Evolutionary conservation across 2,329 filamentous ascomycete species (phyloP).

Genomic region (Aspergillus sp.): DNA sequence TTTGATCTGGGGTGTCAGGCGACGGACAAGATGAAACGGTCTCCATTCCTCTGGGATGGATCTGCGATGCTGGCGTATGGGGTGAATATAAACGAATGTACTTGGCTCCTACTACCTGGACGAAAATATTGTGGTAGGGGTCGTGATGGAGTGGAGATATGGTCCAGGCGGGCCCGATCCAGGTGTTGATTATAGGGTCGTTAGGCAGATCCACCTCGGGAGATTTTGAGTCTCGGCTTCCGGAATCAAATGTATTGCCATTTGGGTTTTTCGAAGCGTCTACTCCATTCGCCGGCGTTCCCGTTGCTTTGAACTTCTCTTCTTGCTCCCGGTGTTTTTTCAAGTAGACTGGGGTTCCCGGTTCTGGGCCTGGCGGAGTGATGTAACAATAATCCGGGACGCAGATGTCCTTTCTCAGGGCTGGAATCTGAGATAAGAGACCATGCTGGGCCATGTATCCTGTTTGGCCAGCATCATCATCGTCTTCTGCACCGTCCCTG

Average conservation of each 20-base stretch:
- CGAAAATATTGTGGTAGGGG: constrained; percentile 84
- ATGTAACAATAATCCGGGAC: constrained; percentile 82
- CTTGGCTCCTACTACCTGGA: constrained; percentile 82
- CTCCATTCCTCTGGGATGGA: constrained; percentile 34
- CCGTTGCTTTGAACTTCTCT: constrained; percentile 17
- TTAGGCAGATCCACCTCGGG: constrained; percentile 8
- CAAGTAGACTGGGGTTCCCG: constrained; percentile 38
- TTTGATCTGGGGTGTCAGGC: constrained; percentile 1
- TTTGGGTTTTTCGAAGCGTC: background rate
- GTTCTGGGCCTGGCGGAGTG: constrained; percentile 50
- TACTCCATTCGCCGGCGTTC: constrained; percentile 24
- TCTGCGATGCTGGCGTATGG: constrained; percentile 41
- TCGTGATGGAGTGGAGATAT: constrained; percentile 92
- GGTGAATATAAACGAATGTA: constrained; percentile 86
- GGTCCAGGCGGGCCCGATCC: constrained; percentile 81
- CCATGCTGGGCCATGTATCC: constrained; percentile 91
- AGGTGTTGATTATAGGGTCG: constrained; percentile 72
- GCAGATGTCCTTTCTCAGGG: constrained; percentile 63
- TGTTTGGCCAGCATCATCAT: constrained; percentile 28
- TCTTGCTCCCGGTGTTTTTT: constrained; percentile 26
- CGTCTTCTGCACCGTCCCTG: constrained; percentile 2
- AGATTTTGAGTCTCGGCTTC: constrained; percentile 5
- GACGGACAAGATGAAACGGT: constrained; percentile 16
- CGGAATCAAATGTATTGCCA: constrained; percentile 2
- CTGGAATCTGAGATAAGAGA: constrained; percentile 73